Evolutionary conservation across 2,329 filamentous ascomycete genomes (phyloP).

Genomic region (Fusarium denticulatum): DNA sequence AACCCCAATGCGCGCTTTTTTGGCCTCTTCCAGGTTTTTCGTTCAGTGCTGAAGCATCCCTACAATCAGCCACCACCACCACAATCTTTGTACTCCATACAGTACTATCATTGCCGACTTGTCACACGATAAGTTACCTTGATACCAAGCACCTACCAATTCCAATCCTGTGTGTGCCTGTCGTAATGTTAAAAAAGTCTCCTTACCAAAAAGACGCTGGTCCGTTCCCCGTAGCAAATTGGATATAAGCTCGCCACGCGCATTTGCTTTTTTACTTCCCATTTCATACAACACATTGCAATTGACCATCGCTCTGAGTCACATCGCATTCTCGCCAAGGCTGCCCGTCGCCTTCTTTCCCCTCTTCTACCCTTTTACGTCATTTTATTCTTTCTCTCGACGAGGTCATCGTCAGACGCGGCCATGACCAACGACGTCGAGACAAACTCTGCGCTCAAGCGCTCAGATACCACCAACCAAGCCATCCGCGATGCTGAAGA

Average conservation of each 20-base stretch:
- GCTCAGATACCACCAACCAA: constrained; percentile 38
- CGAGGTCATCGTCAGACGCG: constrained; percentile 36
- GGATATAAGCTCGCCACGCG: constrained; percentile 28
- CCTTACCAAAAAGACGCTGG: constrained; percentile 3
- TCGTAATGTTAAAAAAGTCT: background rate
- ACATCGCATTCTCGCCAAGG: constrained; percentile 15
- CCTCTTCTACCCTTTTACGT: background rate
- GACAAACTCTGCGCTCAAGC: constrained; percentile 39
- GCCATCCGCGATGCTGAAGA: constrained; percentile 51
- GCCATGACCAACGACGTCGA: constrained; percentile 42
- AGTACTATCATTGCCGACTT: constrained; percentile 18
- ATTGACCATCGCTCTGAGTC: background rate
- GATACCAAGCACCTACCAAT: constrained; percentile 10
- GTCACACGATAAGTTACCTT: constrained; percentile 22
- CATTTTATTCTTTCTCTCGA: constrained; percentile 20
- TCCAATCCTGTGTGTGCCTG: background rate
- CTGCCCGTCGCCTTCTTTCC: constrained; percentile 35
- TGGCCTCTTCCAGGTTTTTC: constrained; percentile 12
- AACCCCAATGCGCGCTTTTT: constrained; percentile 28
- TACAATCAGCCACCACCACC: constrained; percentile 4
- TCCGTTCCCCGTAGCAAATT: constrained; percentile 17
- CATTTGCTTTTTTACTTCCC: background rate
- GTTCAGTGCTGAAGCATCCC: background rate
- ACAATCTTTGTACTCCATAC: constrained; percentile 9
- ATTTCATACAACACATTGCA: background rate